Evolutionary conservation across 192 early-diverging fungal species (phyloP).

Genomic region (Mortierella claussenii): DNA sequence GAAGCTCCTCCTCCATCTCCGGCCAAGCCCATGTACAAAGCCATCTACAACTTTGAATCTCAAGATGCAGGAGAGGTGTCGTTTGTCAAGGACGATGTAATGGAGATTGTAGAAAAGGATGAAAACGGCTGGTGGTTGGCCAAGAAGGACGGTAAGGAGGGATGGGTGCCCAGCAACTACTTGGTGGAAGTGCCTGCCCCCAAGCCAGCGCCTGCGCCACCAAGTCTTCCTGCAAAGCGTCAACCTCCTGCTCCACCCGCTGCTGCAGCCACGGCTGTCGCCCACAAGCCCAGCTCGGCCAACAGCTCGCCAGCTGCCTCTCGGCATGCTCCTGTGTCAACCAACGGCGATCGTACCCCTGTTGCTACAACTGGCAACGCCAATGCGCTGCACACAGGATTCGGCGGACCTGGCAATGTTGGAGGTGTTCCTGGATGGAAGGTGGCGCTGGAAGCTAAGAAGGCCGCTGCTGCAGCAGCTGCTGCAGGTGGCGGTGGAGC

Average conservation of each 20-base stretch:
- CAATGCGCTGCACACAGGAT: slow-evolving; percentile 35
- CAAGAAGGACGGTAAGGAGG: slow-evolving; percentile 68
- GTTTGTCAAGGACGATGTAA: slow-evolving; percentile 70
- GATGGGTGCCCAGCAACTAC: slow-evolving; percentile 87
- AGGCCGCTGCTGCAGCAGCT: slow-evolving; percentile 55
- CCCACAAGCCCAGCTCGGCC: slow-evolving; percentile 6
- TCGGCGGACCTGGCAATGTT: slow-evolving; percentile 44
- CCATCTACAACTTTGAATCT: slow-evolving; percentile 74
- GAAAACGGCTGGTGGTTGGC: slow-evolving; percentile 67
- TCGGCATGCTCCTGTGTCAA: slow-evolving; percentile 29
- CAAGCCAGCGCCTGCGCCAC: slow-evolving; percentile 51
- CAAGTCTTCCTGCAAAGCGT: slow-evolving; percentile 57
- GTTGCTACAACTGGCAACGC: slow-evolving; percentile 37
- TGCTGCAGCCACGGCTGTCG: slow-evolving; percentile 14
- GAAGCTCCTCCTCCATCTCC: slow-evolving; percentile 53
- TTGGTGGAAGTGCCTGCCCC: slow-evolving; percentile 67
- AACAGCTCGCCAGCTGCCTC: slow-evolving; percentile 10
- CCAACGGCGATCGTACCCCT: slow-evolving; percentile 13
- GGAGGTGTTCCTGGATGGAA: slow-evolving; percentile 66
- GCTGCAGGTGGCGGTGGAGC: slow-evolving; percentile 34
- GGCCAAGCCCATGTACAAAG: slow-evolving; percentile 66
- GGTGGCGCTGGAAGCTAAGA: slow-evolving; percentile 66
- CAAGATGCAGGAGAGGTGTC: slow-evolving; percentile 71
- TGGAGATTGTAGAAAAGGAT: slow-evolving; percentile 75
- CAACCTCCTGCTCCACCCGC: slow-evolving; percentile 44